These are phyloP conservation scores for Hippophae rhamnoides DNA, from an alignment of 306 rosid species.

Conservation along the genomic window DNA sequence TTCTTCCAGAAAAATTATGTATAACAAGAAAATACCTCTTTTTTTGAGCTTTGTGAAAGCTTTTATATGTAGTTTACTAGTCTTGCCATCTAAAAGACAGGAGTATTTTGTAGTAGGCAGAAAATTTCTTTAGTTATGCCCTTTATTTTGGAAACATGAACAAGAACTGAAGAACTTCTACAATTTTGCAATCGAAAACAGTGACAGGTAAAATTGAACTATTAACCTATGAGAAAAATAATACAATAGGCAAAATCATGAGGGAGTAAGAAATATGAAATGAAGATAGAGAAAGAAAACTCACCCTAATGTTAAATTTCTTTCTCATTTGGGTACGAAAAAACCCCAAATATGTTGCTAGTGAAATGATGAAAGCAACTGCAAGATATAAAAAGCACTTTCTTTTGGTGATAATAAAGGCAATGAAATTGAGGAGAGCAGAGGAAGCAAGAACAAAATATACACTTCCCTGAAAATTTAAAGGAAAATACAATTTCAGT, in stretches of 20 bases:
- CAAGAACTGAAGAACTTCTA: not conserved
- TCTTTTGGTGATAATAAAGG: slow-evolving; percentile 47
- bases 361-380: slow-evolving; percentile 43
- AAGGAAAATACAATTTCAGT: slow-evolving; percentile 7
- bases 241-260: slow-evolving; percentile 8
- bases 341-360: slow-evolving; percentile 70
- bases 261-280: slow-evolving; percentile 7
- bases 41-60: too few species aligned
- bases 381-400: slow-evolving; percentile 63
- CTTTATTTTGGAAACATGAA: too few species aligned
- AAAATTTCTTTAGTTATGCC: too few species aligned
- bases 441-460: slow-evolving; percentile 40
- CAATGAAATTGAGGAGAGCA: slow-evolving; percentile 51
- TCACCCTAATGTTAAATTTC: slow-evolving; percentile 91
- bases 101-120: too few species aligned
- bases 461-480: slow-evolving; percentile 52
- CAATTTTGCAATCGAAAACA: not conserved
- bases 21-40: too few species aligned
- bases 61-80: too few species aligned
- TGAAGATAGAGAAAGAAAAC: slow-evolving; percentile 1
- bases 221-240: not conserved
- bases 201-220: too few species aligned
- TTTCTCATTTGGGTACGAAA: slow-evolving; percentile 72
- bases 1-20: too few species aligned
- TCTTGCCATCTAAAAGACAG: too few species aligned